Conservation (phyloP, 306 rosid genomes). For the Acmispon strigosus region DNA sequence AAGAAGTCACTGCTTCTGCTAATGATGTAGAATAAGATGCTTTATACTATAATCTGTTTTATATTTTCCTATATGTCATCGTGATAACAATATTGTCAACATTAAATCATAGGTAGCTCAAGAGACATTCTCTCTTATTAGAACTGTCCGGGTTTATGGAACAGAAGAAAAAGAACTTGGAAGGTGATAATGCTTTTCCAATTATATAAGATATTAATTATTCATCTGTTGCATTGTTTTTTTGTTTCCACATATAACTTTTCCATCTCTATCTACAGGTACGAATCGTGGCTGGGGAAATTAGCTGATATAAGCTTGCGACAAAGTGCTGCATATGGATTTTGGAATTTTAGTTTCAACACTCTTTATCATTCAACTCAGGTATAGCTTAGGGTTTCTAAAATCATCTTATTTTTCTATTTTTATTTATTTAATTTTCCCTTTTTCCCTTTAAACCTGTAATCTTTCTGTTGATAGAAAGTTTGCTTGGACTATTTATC, state of each 20-base stretch:
- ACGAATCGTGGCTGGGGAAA: conserved; percentile 71
- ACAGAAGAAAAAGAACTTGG: conserved; percentile 75
- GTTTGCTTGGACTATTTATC: background rate
- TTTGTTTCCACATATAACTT: conserved; percentile 10
- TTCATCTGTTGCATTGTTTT: background rate
- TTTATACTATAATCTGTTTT: conserved; percentile 4
- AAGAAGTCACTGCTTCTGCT: conserved; percentile 90
- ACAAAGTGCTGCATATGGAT: conserved; percentile 86
- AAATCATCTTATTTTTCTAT: background rate
- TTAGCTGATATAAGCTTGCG: conserved; percentile 82
- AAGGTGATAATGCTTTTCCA: conserved; percentile 47
- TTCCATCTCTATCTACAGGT: conserved; percentile 38
- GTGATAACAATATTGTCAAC: background rate
- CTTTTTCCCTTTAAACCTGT: background rate
- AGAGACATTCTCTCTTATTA: conserved; percentile 85
- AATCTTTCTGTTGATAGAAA: background rate
- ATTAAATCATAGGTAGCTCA: conserved; percentile 68
- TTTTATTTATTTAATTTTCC: background rate
- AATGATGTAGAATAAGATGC: conserved; percentile 56
- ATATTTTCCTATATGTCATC: background rate
- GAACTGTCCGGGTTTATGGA: conserved; percentile 94
- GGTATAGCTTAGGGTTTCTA: conserved; percentile 35
- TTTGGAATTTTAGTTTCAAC: conserved; percentile 83
- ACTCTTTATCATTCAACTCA: conserved; percentile 90
- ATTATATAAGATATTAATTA: background rate